phyloP scores from a whole-genome alignment of 768 basidiomycete genomes.

The Rubroboletus pulcherrimus region DNA sequence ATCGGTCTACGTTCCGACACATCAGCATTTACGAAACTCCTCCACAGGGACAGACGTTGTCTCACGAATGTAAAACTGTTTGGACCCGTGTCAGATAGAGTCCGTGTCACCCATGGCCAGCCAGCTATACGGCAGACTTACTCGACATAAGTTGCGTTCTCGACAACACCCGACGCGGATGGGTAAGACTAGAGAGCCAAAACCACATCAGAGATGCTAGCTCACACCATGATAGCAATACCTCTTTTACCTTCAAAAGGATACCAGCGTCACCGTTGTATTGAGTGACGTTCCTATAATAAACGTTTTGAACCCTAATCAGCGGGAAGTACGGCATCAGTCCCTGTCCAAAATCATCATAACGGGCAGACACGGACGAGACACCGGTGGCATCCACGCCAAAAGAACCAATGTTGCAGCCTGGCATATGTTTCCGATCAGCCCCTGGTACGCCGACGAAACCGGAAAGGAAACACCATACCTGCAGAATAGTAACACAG shows the following conservation, averaged over 20 bases:
- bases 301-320: conserved; percentile 5
- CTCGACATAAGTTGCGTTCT: conserved; percentile 11
- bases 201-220: not conserved
- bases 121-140: not conserved
- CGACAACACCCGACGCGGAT: conserved; percentile 6
- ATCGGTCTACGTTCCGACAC: not conserved
- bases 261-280: not conserved
- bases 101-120: not conserved
- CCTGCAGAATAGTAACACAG: conserved; percentile 7
- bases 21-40: not conserved
- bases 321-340: not conserved
- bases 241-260: conserved; percentile 6
- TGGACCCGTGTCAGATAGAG: not conserved
- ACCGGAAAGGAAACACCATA: not conserved
- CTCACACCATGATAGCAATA: not conserved
- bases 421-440: not conserved
- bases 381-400: not conserved
- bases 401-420: conserved; percentile 17
- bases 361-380: not conserved
- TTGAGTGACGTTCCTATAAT: conserved; percentile 9
- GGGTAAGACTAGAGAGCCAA: conserved; percentile 7
- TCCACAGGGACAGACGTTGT: too few relatives aligned
- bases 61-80: conserved; percentile 14
- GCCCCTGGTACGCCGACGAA: not conserved
- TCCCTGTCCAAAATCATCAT: not conserved